Base-by-base conservation (phyloP, 768 basidiomycete species). In the Suillus clintonianus region DNA sequence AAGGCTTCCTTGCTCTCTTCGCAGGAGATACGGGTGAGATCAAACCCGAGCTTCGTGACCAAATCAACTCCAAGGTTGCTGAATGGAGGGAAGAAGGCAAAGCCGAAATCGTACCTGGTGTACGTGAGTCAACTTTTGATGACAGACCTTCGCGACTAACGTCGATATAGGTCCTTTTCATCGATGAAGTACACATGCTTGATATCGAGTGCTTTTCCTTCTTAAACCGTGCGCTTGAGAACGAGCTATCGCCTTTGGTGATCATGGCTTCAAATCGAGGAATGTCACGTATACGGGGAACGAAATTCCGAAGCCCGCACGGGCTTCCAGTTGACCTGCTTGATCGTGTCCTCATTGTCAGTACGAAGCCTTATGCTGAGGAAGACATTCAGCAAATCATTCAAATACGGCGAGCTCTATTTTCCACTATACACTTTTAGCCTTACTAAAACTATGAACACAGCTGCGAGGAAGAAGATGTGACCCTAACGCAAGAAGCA, bases 201-300 rank as follows among this genome's bases (percentile, higher is more conserved):
- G 97, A 99, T 76, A 98, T 99, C 66, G 97, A 99, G 75, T 98
- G 97, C 74, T 99, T 99, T 82, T 97, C 96, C 8, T 99, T 96
- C 85, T 82, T 99, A 64, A 99, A 99, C 75, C 88, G 97, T 39
- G 97, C 97, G 2, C 82, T 99, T 55, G 97, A 99, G 74, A 89
- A 89, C 64, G 96, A 97, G 65, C 83, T 99, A 1, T 89, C 97
- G 1, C 97, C 97, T 1, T 81, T 99, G 60, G 97, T 99, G 42
- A 95, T 99, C 70, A 98, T 99, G 97, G 97, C 97, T 1, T 94
- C 93, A 53, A 99, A 99, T 74, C 85, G 97, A 17, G 97, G 97
- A 5, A 95, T 95, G 86, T 88, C 95, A 5, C 85, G 92, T 59
- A 97, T 99, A 76, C 86, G 97, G 65, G 97, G 97, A 41, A 99